Evolutionary conservation across 768 basidiomycete species (phyloP).

Genomic region (Mycena capillaripes): DNA sequence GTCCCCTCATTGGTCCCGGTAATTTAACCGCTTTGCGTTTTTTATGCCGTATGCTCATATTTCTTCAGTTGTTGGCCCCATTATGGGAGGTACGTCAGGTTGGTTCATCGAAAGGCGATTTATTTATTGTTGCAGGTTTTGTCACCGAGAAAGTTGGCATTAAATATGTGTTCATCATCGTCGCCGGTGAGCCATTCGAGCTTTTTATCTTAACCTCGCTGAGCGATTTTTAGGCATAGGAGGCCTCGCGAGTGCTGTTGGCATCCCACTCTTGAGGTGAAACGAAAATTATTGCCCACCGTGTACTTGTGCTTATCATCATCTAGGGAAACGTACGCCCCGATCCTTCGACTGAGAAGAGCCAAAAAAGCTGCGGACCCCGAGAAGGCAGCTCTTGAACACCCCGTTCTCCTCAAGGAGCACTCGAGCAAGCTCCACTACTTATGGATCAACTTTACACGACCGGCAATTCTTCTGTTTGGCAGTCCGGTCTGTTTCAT

Average conservation of each 20-base stretch:
- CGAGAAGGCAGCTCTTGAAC: constrained; percentile 48
- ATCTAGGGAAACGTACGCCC: constrained; percentile 67
- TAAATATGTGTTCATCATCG: constrained; percentile 64
- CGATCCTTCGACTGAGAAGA: constrained; percentile 60
- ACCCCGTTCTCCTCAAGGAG: constrained; percentile 39
- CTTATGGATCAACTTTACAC: constrained; percentile 66
- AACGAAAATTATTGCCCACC: background rate
- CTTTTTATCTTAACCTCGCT: background rate
- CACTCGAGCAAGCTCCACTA: constrained; percentile 46
- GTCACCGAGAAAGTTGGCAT: constrained; percentile 62
- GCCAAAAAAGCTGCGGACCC: constrained; percentile 46
- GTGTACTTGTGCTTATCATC: background rate
- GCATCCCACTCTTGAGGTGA: constrained; percentile 56
- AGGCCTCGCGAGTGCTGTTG: constrained; percentile 53
- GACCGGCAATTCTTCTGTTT: constrained; percentile 68
- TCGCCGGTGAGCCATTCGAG: constrained; percentile 46
- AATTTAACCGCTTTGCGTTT: background rate
- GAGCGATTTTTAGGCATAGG: constrained; percentile 44
- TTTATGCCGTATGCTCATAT: constrained; percentile 43
- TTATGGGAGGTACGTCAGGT: constrained; percentile 54
- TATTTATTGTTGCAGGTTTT: constrained; percentile 50
- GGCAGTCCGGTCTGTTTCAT: constrained; percentile 74
- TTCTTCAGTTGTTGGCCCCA: constrained; percentile 57
- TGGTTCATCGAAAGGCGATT: background rate
- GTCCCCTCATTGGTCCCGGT: constrained; percentile 61